Conservation (phyloP, 108 stramenopile species). For the Pseudonitzschia delicatissima region DNA sequence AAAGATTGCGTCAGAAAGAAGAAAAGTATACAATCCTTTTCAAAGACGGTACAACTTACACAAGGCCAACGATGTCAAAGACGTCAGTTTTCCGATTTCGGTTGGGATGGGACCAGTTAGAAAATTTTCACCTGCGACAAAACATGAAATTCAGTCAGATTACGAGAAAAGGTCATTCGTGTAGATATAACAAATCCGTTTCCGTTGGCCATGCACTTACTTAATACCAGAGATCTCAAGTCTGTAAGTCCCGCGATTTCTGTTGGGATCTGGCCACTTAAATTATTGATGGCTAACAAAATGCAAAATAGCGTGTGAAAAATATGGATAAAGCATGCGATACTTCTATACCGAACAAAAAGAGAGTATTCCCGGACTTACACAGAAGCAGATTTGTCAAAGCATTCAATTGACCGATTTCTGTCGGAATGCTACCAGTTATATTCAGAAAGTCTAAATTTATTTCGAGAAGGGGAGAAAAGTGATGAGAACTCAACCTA, state of each 20-base stretch:
- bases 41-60: too few relatives aligned
- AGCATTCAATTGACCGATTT: background rate
- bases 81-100: too few relatives aligned
- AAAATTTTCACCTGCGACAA: too few relatives aligned
- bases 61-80: too few relatives aligned
- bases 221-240: background rate
- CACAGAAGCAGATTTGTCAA: background rate
- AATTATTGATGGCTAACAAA: background rate
- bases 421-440: background rate
- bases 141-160: too few relatives aligned
- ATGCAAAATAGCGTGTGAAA: background rate
- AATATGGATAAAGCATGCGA: background rate
- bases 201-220: background rate
- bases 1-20: background rate
- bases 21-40: too few relatives aligned
- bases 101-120: too few relatives aligned
- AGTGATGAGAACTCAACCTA: too few relatives aligned
- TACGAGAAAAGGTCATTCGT: too few relatives aligned
- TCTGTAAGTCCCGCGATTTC: background rate
- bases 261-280: background rate
- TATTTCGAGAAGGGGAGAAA: too few relatives aligned
- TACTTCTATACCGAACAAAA: background rate
- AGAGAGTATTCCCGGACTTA: background rate
- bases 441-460: background rate
- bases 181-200: too few relatives aligned